Evolutionary conservation across 768 basidiomycete genomes (phyloP), one percentile per base, ranked within the genome.

Genomic region (Leucocoprinus leucothites): DNA sequence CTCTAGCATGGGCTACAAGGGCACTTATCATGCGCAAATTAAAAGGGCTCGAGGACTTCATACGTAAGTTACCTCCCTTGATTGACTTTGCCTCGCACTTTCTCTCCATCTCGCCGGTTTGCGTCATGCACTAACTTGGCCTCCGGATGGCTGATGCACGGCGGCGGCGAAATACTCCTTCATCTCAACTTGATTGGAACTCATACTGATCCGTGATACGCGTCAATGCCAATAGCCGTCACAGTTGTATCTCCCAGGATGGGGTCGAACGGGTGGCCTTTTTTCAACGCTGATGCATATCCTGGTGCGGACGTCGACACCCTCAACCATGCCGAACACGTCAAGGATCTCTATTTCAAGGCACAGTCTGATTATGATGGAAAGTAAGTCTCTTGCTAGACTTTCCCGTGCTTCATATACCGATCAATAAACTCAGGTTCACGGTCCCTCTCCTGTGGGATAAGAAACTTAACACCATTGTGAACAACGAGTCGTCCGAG

Each of bases 401-500:
- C 5, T n/a, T 14, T 58, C 14, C 3, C 9, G 9, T n/a, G n/a
- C 35, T 19, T 21, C 8, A 26, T 18, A 19, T 31, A 8, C 46
- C 8, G 40, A 34, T 50, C 22, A 48, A 22, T 36, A 40, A 16
- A 14, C 40, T 11, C 52, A 84, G 89, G 36, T 93, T 92, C 75
- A 94, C 93, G 1, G 91, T 94, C 8, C 94, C 94, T 4, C 71
- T 93, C 31, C 76, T 99, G 4, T 99, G 93, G 91, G 97, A 98
- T 73, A 95, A 86, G 75, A 91, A 95, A 69, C 73, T 67, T 41
- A 73, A 86, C 43, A 89, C 87, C 38, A 89, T 98, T 61, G 97
- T 99, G 56, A 98, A 94, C 75, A 98, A 98, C 67, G 96, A 99
- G 67, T 88, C 86, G 60, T 85, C 89, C 2, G 96, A 98, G 72